A percentile compares a stretch with the other conserved stretches of the same genome.
phyloP scores from a whole-genome alignment of 23 red algal species.

The Gracilariopsis chorda region DNA sequence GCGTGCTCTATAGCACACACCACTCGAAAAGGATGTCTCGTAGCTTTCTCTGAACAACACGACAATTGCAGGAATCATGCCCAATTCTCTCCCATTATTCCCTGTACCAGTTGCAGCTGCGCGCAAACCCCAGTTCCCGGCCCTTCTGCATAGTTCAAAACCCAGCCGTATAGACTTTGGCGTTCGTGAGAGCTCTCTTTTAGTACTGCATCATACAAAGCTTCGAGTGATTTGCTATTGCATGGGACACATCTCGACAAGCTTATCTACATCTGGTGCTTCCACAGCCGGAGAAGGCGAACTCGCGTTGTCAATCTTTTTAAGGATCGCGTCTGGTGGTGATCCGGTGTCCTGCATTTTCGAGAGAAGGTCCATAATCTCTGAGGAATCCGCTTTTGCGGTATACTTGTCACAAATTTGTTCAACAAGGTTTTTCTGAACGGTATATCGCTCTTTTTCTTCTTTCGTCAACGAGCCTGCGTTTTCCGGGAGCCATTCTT shows the following conservation, averaged over 20 bases:
- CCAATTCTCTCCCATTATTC: too few species aligned
- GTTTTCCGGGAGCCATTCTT: conserved; percentile 56
- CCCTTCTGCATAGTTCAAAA: too few species aligned
- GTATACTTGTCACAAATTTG: conserved; percentile 60
- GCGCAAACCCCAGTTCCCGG: too few species aligned
- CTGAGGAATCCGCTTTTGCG: conserved; percentile 6
- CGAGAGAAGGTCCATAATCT: conserved; percentile 54
- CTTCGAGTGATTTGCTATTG: too few species aligned
- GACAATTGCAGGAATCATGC: too few species aligned
- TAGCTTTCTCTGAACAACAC: too few species aligned
- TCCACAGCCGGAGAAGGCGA: neutral
- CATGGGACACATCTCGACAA: conserved; percentile 11
- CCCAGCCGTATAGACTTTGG: too few species aligned
- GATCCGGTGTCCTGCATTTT: conserved; percentile 67
- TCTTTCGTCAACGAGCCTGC: neutral
- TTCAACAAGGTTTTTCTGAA: conserved; percentile 31
- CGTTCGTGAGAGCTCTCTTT: too few species aligned
- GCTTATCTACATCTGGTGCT: conserved; percentile 5
- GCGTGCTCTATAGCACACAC: too few species aligned
- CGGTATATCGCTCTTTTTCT: conserved; percentile 36
- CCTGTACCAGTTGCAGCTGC: too few species aligned
- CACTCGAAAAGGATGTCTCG: too few species aligned
- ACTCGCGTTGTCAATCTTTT: conserved; percentile 3
- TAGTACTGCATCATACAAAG: too few species aligned
- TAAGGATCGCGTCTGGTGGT: conserved; percentile 35